These are phyloP conservation scores for Antitrichia curtipendula DNA, from an alignment of 225 moss, liverwort and hornwort species.

Conservation along the genomic window DNA sequence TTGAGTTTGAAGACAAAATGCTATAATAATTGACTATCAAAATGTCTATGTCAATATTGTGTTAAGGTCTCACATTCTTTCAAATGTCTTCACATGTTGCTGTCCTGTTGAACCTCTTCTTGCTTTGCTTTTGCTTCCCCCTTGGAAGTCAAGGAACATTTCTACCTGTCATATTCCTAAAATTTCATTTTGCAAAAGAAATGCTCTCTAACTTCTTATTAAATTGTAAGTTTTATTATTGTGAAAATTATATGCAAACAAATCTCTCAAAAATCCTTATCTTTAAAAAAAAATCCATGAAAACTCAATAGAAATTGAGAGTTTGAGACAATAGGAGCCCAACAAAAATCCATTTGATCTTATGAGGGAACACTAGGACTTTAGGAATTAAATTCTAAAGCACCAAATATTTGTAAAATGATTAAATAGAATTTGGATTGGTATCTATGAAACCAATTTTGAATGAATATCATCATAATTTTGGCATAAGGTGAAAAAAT, in stretches of 20 bases:
- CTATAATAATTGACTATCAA: not conserved
- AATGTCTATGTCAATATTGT: not conserved
- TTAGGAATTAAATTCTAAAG: too few species aligned
- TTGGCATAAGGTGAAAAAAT: not conserved
- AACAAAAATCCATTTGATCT: not conserved
- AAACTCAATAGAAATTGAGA: rapidly evolving
- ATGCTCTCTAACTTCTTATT: not conserved
- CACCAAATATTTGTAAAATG: rapidly evolving
- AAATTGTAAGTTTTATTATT: not conserved
- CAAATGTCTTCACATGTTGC: not conserved
- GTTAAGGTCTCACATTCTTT: not conserved
- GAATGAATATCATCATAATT: not conserved
- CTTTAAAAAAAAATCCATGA: rapidly evolving
- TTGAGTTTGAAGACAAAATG: not conserved
- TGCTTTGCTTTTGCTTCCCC: not conserved
- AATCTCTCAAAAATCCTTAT: not conserved
- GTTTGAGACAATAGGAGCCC: not conserved
- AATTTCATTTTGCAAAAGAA: not conserved
- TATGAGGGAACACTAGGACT: rapidly evolving
- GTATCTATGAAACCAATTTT: not conserved
- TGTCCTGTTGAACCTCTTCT: not conserved
- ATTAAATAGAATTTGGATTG: not conserved
- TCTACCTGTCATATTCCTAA: rapidly evolving
- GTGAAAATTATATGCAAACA: not conserved
- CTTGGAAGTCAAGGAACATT: not conserved